Percentiles rank a stretch among this genome's conserved stretches.
Conservation (phyloP, 2,329 filamentous ascomycete genomes). For the Sclerotinia spermophila region DNA sequence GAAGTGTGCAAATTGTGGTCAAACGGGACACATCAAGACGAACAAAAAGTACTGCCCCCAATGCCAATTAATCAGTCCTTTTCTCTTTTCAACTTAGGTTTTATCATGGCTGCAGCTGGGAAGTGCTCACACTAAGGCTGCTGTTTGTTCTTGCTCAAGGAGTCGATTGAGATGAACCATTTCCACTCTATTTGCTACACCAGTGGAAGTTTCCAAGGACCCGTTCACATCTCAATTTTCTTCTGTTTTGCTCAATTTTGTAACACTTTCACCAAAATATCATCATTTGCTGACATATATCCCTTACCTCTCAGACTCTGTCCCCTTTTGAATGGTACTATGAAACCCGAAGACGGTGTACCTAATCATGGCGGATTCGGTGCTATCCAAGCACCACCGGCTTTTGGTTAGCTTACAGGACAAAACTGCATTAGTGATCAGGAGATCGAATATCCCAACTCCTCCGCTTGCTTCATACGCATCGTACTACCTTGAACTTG, state of each 20-base stretch:
- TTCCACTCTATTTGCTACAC: neutral
- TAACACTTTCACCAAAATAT: neutral
- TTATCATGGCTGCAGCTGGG: neutral
- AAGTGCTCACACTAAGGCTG: neutral
- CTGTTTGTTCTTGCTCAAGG: conserved; percentile 21
- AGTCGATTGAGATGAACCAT: neutral
- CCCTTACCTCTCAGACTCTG: conserved; percentile 59
- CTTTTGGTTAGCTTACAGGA: neutral
- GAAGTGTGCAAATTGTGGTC: conserved; percentile 97
- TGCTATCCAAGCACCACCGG: conserved; percentile 35
- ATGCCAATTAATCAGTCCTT: conserved; percentile 18
- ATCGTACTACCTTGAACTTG: conserved; percentile 13
- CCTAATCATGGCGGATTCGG: conserved; percentile 57
- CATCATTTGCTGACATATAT: conserved; percentile 16
- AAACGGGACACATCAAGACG: conserved; percentile 96
- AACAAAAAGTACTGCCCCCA: conserved; percentile 77
- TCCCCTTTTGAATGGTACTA: conserved; percentile 79
- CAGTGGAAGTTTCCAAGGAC: neutral
- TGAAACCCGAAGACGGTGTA: conserved; percentile 57
- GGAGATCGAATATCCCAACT: conserved; percentile 14
- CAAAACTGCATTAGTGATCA: neutral
- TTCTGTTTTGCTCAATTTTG: neutral
- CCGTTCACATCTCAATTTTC: neutral
- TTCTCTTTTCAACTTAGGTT: conserved; percentile 12
- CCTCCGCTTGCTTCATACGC: neutral